These are phyloP conservation scores for Symmetrospora coprosmae DNA, from an alignment of 768 basidiomycete species.

Conservation along the genomic window DNA sequence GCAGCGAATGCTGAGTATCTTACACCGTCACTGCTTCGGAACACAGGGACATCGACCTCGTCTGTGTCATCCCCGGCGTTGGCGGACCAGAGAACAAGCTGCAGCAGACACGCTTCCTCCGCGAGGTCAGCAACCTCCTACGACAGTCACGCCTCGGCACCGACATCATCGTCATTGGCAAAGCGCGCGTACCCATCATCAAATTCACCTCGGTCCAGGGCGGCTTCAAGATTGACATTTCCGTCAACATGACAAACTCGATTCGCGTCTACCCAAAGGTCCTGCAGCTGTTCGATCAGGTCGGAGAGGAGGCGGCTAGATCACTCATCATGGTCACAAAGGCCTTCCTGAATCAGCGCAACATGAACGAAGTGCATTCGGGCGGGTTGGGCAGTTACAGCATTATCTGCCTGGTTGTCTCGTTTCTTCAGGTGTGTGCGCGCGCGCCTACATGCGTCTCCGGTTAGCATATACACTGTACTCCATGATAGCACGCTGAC, in stretches of 20 bases:
- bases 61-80: slow-evolving; percentile 66
- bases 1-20: slow-evolving; percentile 1
- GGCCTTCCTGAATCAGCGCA: slow-evolving; percentile 70
- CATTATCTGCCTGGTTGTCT: slow-evolving; percentile 81
- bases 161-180: slow-evolving; percentile 73
- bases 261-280: slow-evolving; percentile 63
- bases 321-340: slow-evolving; percentile 72
- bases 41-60: slow-evolving; percentile 89
- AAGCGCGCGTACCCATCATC: slow-evolving; percentile 89
- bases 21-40: background rate
- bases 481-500: background rate
- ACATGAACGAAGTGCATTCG: slow-evolving; percentile 95
- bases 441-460: too few relatives aligned
- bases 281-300: slow-evolving; percentile 57
- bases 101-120: slow-evolving; percentile 44
- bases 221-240: slow-evolving; percentile 74
- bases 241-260: slow-evolving; percentile 79
- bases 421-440: slow-evolving; percentile 64
- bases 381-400: slow-evolving; percentile 90
- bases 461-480: background rate
- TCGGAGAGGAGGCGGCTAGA: slow-evolving; percentile 28
- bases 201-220: slow-evolving; percentile 75
- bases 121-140: slow-evolving; percentile 61
- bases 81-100: slow-evolving; percentile 53
- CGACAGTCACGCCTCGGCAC: slow-evolving; percentile 58